Percentiles rank a stretch among this genome's conserved stretches.
These are phyloP conservation scores for Ganoderma lucidum DNA, from an alignment of 1,284 basidiomycete genomes.

Conservation along the genomic window DNA sequence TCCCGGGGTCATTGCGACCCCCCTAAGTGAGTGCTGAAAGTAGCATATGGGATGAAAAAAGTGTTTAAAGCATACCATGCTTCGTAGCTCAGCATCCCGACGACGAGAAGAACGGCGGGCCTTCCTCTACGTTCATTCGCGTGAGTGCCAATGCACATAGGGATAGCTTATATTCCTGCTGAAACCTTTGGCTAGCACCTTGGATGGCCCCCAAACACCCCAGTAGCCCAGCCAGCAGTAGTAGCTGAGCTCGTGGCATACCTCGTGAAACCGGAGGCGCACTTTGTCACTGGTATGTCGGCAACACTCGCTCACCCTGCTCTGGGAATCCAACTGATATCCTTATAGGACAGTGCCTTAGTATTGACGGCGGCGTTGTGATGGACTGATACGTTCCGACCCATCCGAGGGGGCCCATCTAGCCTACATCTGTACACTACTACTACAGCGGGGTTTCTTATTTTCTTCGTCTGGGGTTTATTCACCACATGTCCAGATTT, in stretches of 20 bases:
- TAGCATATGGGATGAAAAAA: background rate
- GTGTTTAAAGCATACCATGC: background rate
- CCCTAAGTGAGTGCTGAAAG: constrained; percentile 32
- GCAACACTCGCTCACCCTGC: too few species aligned
- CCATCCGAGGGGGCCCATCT: background rate
- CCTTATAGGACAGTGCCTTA: constrained; percentile 34
- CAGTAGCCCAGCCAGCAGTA: constrained; percentile 25
- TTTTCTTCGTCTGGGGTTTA: background rate
- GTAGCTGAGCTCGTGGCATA: constrained; percentile 37
- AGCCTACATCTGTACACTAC: background rate
- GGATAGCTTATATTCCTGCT: background rate
- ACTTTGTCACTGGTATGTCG: constrained; percentile 33
- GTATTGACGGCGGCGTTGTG: constrained; percentile 34
- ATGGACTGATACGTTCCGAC: constrained; percentile 24
- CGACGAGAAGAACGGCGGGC: constrained; percentile 32
- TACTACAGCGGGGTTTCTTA: background rate
- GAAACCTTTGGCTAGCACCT: constrained; percentile 17
- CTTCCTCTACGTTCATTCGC: background rate
- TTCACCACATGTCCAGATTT: background rate
- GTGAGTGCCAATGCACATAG: background rate
- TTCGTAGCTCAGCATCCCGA: constrained; percentile 30
- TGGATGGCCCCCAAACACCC: constrained; percentile 22
- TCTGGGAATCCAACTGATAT: background rate
- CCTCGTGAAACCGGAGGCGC: constrained; percentile 35
- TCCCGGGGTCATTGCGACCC: constrained; percentile 36